phyloP scores from a whole-genome alignment of 768 basidiomycete genomes.

The Stropharia rugosoannulata region DNA sequence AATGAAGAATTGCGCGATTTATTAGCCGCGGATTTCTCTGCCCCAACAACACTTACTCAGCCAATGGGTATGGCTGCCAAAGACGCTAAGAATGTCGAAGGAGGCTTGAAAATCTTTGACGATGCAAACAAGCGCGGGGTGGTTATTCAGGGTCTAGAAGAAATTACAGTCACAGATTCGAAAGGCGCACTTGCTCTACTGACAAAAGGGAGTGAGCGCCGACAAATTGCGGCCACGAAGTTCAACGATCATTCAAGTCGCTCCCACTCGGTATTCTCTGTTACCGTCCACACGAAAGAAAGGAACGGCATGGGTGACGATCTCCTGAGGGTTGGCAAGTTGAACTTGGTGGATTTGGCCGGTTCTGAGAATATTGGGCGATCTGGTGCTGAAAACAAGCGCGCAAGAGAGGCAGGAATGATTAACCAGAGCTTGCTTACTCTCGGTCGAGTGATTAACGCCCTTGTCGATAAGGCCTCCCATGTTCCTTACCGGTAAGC shows the following conservation, averaged over 20 bases:
- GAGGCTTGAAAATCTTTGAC: slow-evolving; percentile 87
- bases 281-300: slow-evolving; percentile 92
- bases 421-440: slow-evolving; percentile 97
- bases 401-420: slow-evolving; percentile 97
- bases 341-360: slow-evolving; percentile 96
- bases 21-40: slow-evolving; percentile 73
- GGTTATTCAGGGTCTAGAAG: slow-evolving; percentile 93
- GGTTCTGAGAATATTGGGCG: slow-evolving; percentile 97
- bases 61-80: slow-evolving; percentile 76
- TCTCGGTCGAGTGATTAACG: slow-evolving; percentile 96
- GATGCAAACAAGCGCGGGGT: slow-evolving; percentile 87
- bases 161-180: slow-evolving; percentile 79
- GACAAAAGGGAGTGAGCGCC: slow-evolving; percentile 83
- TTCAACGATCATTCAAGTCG: slow-evolving; percentile 98
- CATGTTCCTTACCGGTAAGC: slow-evolving; percentile 93
- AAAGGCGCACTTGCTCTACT: slow-evolving; percentile 82
- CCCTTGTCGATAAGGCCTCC: slow-evolving; percentile 85
- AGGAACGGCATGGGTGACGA: slow-evolving; percentile 78
- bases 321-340: slow-evolving; percentile 87
- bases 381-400: slow-evolving; percentile 91
- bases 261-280: slow-evolving; percentile 96
- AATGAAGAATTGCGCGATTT: slow-evolving; percentile 98
- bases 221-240: slow-evolving; percentile 94
- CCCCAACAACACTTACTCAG: slow-evolving; percentile 65
- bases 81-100: slow-evolving; percentile 42